Base-by-base conservation (phyloP, 1,139 yeast species). In the Protomyces arabidopsidicola region DNA sequence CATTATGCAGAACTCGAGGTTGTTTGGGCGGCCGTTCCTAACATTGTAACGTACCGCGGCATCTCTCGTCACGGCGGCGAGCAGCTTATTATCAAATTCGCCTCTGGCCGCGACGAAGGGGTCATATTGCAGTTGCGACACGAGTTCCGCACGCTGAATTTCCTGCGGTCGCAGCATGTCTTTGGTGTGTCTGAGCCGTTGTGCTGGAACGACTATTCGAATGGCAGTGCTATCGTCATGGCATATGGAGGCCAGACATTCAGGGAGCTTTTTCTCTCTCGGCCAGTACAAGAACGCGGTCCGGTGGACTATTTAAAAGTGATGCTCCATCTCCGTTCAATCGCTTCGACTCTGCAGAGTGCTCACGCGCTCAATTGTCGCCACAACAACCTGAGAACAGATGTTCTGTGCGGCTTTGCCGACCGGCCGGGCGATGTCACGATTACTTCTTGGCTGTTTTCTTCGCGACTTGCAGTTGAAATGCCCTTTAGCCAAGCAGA, bases 321-420 rank as follows among this genome's bases (percentile, higher is more conserved):
- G 18, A 27, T 50, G 53, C n/a, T 31, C 35, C 16, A 27, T 12
- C 34, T 31, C 8, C 53, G 53, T n/a, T 27, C 36, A 14, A 50
- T 24, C 27, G n/a, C 36, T 24, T 27, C 34, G n/a, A 31, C 48
- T 5, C 22, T 42, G 6, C 48, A 42, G 10, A n/a, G 14, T 16
- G 48, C 22, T 10, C 53, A 61, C 27, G 16, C 54, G 31, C 24
- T 35, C 22, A 38, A 55, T 16, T 31, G 57, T 6, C 52, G 64
- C 14, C 64, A 61, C 27, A 35, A 60, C 39, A 55, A 55, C 20
- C 12, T 61, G 12, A 50, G 64, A 12, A 54, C 64, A n/a, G 64
- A 61, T 18, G 42, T 51, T 5, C 38, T 61, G 24, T 27, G 20
- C 6, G 35, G 16, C 10, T 3, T 42, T 16, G 20, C 31, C n/a